Conservation (phyloP, 2,329 filamentous ascomycete genomes). For the Alternaria burnsii region DNA sequence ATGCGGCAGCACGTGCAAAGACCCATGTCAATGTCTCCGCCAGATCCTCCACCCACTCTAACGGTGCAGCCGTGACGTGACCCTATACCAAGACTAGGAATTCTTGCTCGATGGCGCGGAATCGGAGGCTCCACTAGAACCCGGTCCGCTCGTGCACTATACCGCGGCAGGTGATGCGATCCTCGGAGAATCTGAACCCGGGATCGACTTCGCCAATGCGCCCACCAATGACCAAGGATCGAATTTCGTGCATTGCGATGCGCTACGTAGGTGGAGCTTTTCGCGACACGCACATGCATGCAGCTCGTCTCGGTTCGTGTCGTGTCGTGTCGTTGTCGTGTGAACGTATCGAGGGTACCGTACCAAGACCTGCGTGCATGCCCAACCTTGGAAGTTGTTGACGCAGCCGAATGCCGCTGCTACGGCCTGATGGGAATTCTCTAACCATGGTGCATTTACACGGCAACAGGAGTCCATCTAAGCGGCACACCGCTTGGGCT, state of each 20-base stretch:
- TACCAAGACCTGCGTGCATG: constrained; percentile 24
- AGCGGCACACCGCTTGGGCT: constrained; percentile 42
- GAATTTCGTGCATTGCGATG: neutral
- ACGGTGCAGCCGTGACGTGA: constrained; percentile 8
- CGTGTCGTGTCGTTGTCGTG: constrained; percentile 6
- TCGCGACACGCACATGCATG: neutral
- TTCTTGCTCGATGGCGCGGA: constrained; percentile 3
- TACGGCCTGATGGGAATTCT: constrained; percentile 16
- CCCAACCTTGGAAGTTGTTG: constrained; percentile 21
- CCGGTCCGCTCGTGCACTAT: constrained; percentile 10
- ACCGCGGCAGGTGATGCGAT: constrained; percentile 25
- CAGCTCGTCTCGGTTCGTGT: constrained; percentile 2
- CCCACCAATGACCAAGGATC: constrained; percentile 14
- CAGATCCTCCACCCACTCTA: constrained; percentile 1
- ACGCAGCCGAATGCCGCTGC: constrained; percentile 6
- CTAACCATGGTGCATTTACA: constrained; percentile 19
- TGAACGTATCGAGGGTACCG: constrained; percentile 12
- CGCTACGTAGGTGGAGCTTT: constrained; percentile 7
- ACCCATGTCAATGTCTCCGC: neutral
- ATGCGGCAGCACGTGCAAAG: neutral
- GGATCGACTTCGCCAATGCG: constrained; percentile 24
- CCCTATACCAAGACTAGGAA: constrained; percentile 15
- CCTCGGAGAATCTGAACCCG: constrained; percentile 25
- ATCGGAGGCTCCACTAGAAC: constrained; percentile 12
- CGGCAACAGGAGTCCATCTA: constrained; percentile 47